These are phyloP conservation scores for Rhodotorula graminis DNA, from an alignment of 768 basidiomycete species.

Conservation along the genomic window DNA sequence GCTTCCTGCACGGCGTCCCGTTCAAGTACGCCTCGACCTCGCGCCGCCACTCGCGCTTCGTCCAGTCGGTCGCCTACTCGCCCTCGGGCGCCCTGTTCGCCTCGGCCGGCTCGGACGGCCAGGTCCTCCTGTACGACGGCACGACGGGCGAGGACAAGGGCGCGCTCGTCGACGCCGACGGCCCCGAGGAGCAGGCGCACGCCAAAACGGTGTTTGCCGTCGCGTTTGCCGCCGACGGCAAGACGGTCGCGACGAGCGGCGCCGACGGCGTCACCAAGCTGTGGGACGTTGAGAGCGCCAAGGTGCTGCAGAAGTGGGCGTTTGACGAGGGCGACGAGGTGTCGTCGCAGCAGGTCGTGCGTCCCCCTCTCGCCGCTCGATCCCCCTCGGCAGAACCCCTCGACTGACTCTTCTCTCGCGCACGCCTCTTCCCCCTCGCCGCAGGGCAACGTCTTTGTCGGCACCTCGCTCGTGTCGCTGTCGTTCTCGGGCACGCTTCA, in stretches of 20 bases:
- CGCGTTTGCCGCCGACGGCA: constrained; percentile 22
- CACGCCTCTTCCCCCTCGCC: neutral
- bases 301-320: constrained; percentile 49
- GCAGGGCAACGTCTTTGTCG: constrained; percentile 34
- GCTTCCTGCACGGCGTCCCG: constrained; percentile 55
- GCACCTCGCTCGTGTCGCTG: constrained; percentile 23
- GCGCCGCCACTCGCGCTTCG: constrained; percentile 76
- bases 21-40: constrained; percentile 61
- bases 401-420: too few species aligned
- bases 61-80: constrained; percentile 80
- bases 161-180: constrained; percentile 51
- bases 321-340: constrained; percentile 33
- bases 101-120: constrained; percentile 92
- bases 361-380: neutral
- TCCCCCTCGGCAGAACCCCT: neutral
- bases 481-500: constrained; percentile 32
- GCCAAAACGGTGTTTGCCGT: constrained; percentile 32
- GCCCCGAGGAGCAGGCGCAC: constrained; percentile 19
- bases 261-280: constrained; percentile 76
- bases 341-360: constrained; percentile 29
- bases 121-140: constrained; percentile 85
- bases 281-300: constrained; percentile 75
- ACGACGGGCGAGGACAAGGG: constrained; percentile 72
- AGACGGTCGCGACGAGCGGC: constrained; percentile 23
- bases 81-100: constrained; percentile 75